A percentile compares a stretch with the other conserved stretches of the same genome.
Conservation (phyloP, 2,329 filamentous ascomycete species). For the Cyphellophora attinorum region DNA sequence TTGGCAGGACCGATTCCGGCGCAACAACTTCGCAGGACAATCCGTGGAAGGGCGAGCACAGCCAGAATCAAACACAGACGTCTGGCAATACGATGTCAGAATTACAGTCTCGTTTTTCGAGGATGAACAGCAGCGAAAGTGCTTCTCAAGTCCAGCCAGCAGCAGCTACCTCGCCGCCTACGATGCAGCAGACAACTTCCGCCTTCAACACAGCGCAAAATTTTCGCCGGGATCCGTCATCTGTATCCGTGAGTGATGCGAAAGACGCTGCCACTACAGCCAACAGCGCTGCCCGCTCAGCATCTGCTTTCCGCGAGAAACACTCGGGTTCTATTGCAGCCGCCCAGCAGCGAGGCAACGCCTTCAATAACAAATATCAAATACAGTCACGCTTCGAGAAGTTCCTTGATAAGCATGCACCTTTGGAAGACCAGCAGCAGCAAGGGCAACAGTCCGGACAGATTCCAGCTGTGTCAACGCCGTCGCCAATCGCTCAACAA, state of each 20-base stretch:
- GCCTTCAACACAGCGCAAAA: conserved; percentile 52
- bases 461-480: conserved; percentile 13
- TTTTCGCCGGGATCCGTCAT: conserved; percentile 52
- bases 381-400: conserved; percentile 40
- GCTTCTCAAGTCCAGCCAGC: conserved; percentile 9
- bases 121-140: conserved; percentile 33
- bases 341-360: conserved; percentile 48
- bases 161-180: background rate
- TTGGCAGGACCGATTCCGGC: conserved; percentile 34
- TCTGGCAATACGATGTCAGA: conserved; percentile 46
- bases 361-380: conserved; percentile 53
- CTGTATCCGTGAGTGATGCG: conserved; percentile 51
- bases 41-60: conserved; percentile 19
- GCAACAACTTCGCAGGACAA: conserved; percentile 11
- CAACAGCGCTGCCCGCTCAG: conserved; percentile 50
- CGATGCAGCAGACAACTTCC: conserved; percentile 30
- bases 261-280: conserved; percentile 50
- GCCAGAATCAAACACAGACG: conserved; percentile 22
- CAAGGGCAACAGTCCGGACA: conserved; percentile 8
- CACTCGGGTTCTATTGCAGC: conserved; percentile 59
- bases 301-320: conserved; percentile 59
- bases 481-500: conserved; percentile 18
- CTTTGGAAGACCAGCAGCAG: conserved; percentile 13
- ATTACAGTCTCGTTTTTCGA: conserved; percentile 58
- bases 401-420: conserved; percentile 32